Evolutionary conservation across 208 protist genomes (phyloP), one percentile per base, ranked within the genome.

Genomic region (Trypanosomatidae sp.): DNA sequence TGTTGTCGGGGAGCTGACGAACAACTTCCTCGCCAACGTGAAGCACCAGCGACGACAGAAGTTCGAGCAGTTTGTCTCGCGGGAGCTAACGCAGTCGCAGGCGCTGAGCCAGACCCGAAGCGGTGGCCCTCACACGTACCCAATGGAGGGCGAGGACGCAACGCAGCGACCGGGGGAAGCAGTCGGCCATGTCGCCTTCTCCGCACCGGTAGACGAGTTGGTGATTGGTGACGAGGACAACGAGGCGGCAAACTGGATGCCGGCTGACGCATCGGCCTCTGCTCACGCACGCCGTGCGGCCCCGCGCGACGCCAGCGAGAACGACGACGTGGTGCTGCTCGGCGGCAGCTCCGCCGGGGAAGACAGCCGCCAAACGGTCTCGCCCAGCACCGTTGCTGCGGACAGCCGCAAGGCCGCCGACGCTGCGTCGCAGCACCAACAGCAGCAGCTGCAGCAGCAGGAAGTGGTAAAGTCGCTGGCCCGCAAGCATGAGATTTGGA

Each of bases 401-500:
- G 67, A 72, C 1, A 66, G 43, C 41, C 72, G 59, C 28, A 73
- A 62, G n/a, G 64, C 30, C 0, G 44, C 69, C 1, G 19, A 28
- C 46, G 53, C 39, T 30, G 22, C 12, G 39, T 67, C 53, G 8
- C 71, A 74, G 46, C 66, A 82, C 47, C 62, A 82, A 30, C 53
- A 82, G 19, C 52, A 82, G 44, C n/a, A n/a, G n/a, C n/a, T n/a
- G n/a, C n/a, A n/a, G n/a, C n/a, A n/a, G n/a, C n/a, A n/a, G n/a
- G n/a, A n/a, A n/a, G 59, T 77, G 7, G 49, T 81, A 19, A 62
- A 65, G 49, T 69, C 89, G 3, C 75, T 94, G 0, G 53, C 84
- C 30, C 87, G 91, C n/a, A 90, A 90, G 60, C 90, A 94, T 47
- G 86, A 96, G 58, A 87, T 96, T 3, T 91, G 89, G 89, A 89